A percentile compares a stretch with the other conserved stretches of the same genome.
phyloP scores from a whole-genome alignment of 495 filamentous ascomycete genomes.

The Penicillium arizonense region DNA sequence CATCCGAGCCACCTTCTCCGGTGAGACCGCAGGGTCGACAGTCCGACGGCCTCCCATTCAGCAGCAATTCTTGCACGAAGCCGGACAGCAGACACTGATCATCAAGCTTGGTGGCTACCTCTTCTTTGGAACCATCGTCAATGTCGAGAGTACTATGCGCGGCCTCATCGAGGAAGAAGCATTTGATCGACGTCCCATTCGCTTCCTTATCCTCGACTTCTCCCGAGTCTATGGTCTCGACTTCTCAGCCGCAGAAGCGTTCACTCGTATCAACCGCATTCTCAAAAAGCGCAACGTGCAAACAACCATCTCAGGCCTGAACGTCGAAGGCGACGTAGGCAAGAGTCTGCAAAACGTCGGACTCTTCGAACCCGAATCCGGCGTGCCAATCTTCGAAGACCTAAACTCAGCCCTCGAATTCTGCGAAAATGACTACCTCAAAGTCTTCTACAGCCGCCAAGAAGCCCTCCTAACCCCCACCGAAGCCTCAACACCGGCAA shows the following conservation, averaged over 20 bases:
- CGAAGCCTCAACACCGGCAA: conserved; percentile 5
- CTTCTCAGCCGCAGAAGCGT: conserved; percentile 92
- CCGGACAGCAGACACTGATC: conserved; percentile 82
- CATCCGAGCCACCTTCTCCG: conserved; percentile 81
- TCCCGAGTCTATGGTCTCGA: conserved; percentile 88
- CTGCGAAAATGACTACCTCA: conserved; percentile 93
- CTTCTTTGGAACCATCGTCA: conserved; percentile 96
- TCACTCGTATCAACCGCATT: conserved; percentile 85
- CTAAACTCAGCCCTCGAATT: conserved; percentile 90
- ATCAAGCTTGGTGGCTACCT: conserved; percentile 89
- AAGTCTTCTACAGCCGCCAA: conserved; percentile 68
- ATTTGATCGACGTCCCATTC: conserved; percentile 73
- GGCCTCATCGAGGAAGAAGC: conserved; percentile 76
- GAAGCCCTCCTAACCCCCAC: conserved; percentile 32
- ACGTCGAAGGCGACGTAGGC: conserved; percentile 69
- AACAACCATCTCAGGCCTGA: conserved; percentile 78
- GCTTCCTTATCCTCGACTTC: conserved; percentile 88
- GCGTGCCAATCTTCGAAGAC: conserved; percentile 77
- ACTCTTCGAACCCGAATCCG: conserved; percentile 63
- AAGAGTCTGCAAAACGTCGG: conserved; percentile 77
- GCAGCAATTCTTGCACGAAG: conserved; percentile 78
- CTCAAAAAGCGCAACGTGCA: conserved; percentile 69
- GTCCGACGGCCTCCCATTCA: conserved; percentile 89
- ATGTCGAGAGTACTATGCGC: conserved; percentile 84
- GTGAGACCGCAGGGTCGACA: conserved; percentile 83